Base-by-base conservation (phyloP, 768 basidiomycete genomes). In the Mycena polygramma region DNA sequence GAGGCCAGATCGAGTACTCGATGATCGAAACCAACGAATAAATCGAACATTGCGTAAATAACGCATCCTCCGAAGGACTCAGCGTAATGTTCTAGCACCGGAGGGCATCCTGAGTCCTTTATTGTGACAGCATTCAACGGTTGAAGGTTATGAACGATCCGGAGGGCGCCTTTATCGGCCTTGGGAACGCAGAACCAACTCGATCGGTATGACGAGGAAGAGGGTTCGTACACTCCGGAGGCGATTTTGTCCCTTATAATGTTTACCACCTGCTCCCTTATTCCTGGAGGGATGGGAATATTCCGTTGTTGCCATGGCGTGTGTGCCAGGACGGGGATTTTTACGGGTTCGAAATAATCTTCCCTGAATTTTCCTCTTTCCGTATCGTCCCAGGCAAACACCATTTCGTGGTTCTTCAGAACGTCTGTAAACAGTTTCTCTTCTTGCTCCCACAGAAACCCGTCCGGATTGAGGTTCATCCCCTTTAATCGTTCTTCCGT, bases 311-410 rank as follows among this genome's bases (percentile, higher is more conserved):
- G 53, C 78, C 78, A 79, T 0, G 77, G 78, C 1, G 36, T 66
- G 26, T 79, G 78, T 20, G 60, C 63, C 0, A 79, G 68, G 5
- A 70, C 64, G 0, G 77, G 73, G n/a, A 78, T 74, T 14, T 69
- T 58, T 8, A 74, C 61, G 20, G 72, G 73, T 11, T 71, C 66
- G 52, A 75, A 78, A 53, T 74, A 78, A 7, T 74, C 70, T 0
- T 64, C 63, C 7, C 52, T 35, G 51, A 79, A 77, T 48, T 24
- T 35, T 10, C 65, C 65, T 7, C 65, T 14, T 36, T 78, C 74
- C 6, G 46, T 26, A 26, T 76, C 74, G 1, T 65, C 51, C 70
- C 74, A 77, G 0, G 77, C 76, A 17, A 68, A 62, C 8, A 35
- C 52, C 37, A 60, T 46, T 17, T 52, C 52, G 20, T 68, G 59